A percentile compares a stretch with the other conserved stretches of the same genome.
These are phyloP conservation scores for Alternaria sp. DNA, from an alignment of 2,329 filamentous ascomycete species.

Conservation along the genomic window DNA sequence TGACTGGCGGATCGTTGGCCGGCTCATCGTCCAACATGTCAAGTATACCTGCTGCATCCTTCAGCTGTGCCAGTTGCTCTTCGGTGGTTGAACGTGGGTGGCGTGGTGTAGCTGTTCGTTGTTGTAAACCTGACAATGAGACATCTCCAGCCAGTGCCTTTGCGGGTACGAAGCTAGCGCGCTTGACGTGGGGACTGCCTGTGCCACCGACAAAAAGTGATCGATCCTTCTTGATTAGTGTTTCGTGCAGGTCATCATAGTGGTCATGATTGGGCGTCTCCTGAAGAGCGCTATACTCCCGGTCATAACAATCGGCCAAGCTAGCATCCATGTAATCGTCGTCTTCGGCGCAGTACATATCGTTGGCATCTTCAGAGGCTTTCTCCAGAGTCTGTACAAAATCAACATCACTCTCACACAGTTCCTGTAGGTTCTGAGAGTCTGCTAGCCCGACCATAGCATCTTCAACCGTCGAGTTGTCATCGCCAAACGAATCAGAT, in stretches of 20 bases:
- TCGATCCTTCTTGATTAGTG: not conserved
- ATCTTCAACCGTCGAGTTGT: slow-evolving; percentile 44
- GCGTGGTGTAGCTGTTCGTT: not conserved
- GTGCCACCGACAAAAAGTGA: not conserved
- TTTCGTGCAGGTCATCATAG: not conserved
- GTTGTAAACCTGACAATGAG: not conserved
- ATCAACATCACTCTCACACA: slow-evolving; percentile 2
- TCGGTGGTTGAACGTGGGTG: not conserved
- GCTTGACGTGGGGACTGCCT: not conserved
- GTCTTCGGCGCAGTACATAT: slow-evolving; percentile 14
- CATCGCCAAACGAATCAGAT: slow-evolving; percentile 41
- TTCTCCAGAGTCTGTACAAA: slow-evolving; percentile 5
- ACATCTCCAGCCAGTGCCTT: not conserved
- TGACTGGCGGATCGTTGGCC: not conserved
- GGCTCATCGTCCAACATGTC: slow-evolving; percentile 4
- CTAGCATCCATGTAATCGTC: slow-evolving; percentile 9
- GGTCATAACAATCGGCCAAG: not conserved
- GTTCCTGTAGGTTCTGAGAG: slow-evolving; percentile 35
- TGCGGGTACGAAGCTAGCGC: no score
- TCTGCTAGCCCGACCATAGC: slow-evolving; percentile 46
- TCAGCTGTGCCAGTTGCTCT: not conserved
- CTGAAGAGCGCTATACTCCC: not conserved
- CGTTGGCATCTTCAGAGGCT: slow-evolving; percentile 8
- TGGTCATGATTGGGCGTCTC: no score
- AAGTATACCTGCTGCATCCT: not conserved